phyloP scores from a whole-genome alignment of 768 basidiomycete species.

The Daedaleopsis sinensis region DNA sequence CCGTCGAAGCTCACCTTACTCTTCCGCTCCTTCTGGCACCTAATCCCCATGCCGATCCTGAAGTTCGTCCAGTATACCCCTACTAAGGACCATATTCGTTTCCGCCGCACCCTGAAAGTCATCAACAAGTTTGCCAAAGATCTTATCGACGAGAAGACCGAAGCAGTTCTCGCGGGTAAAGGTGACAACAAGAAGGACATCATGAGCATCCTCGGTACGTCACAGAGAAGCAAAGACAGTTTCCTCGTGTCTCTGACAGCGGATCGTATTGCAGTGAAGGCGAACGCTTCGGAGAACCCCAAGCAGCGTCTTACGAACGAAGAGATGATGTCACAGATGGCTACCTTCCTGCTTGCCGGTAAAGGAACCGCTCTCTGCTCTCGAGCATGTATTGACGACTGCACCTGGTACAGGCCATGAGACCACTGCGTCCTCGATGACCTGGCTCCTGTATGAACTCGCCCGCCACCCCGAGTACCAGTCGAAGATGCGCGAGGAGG shows the following conservation, averaged over 20 bases:
- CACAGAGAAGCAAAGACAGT: neutral
- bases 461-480: conserved; percentile 31
- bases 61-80: conserved; percentile 33
- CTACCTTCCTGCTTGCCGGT: conserved; percentile 22
- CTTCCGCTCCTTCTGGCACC: conserved; percentile 33
- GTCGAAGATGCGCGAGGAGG: conserved; percentile 32
- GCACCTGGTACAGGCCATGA: conserved; percentile 28
- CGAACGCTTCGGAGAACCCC: conserved; percentile 33
- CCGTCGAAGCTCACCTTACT: conserved; percentile 26
- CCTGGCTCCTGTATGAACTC: conserved; percentile 36
- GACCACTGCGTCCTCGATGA: conserved; percentile 33
- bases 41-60: conserved; percentile 31
- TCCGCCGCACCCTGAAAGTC: conserved; percentile 28
- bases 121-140: conserved; percentile 27
- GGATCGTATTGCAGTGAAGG: conserved; percentile 26
- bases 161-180: conserved; percentile 16
- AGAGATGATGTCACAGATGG: conserved; percentile 38
- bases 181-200: conserved; percentile 36
- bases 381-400: conserved; percentile 6
- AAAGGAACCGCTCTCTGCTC: neutral
- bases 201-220: conserved; percentile 36
- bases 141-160: conserved; percentile 30
- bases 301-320: conserved; percentile 32
- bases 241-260: neutral
- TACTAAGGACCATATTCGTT: conserved; percentile 31